Evolutionary conservation across 768 basidiomycete species (phyloP), one percentile per base, ranked within the genome.

Genomic region (Scleroderma citrinum): DNA sequence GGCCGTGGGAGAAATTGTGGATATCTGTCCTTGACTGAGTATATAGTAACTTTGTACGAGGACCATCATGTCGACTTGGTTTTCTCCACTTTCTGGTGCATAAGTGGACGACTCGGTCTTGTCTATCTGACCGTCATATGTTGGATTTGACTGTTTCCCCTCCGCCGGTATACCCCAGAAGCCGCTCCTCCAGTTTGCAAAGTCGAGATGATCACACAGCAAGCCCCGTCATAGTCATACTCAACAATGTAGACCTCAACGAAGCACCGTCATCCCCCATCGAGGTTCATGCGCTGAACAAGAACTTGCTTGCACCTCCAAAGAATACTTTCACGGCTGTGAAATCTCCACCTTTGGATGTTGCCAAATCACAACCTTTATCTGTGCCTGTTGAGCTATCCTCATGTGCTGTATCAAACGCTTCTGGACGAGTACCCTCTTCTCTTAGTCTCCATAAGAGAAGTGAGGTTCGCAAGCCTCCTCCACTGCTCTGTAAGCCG

Each of bases 401-500:
- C 14, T 38, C 54, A 32, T 10, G 29, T 3, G 3, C 21, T 20
- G 56, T 45, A 11, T 34, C 47, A 17, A 4, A 26, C 30, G 37
- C 47, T 7, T 49, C 60, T 30, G 51, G 55, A 17, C 60, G 53
- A 26, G 19, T 46, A 5, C 55, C 53, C 32, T 58, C 56, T 29
- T 45, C 62, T 0, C 55, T 54, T n/a, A 31, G 49, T 2, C 46
- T 50, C 3, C 11, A 53, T 2, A 44, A 56, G 14, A 56, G 53
- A 10, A 44, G 75, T 11, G 77, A 81, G 51, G 71, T 80, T 24
- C 62, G 78, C 30, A 77, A 72, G 5, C 84, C 84, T 44, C 76
- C 81, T 47, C 84, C 84, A 14, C 80, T 81, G 41, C 69, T 86
- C 41, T 73, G 83, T 86, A 61, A 70, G 83, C 74, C 34, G 29